Evolutionary conservation across 2,329 filamentous ascomycete genomes (phyloP).

Genomic region (Hypoxylon sp.): DNA sequence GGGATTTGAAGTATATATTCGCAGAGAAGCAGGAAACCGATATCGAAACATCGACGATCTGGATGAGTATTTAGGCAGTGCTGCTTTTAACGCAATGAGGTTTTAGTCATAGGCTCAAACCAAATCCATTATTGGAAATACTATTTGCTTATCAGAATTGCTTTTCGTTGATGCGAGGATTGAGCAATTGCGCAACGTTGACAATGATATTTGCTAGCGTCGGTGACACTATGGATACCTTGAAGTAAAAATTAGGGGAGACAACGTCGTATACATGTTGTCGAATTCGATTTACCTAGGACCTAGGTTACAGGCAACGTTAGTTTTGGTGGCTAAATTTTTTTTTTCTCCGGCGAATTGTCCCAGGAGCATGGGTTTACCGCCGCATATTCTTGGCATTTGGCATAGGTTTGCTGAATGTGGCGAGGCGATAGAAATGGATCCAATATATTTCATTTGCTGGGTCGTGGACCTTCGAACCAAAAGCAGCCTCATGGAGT

Average conservation of each 20-base stretch:
- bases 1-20: background rate
- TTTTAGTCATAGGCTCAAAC: background rate
- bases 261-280: background rate
- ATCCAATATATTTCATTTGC: conserved; percentile 29
- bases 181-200: conserved; percentile 5
- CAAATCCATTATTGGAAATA: conserved; percentile 5
- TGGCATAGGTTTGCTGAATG: conserved; percentile 31
- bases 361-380: conserved; percentile 38
- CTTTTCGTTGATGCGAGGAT: conserved; percentile 1
- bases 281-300: conserved; percentile 3
- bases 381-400: conserved; percentile 42
- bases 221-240: background rate
- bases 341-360: conserved; percentile 23
- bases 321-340: conserved; percentile 1
- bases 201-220: conserved; percentile 3
- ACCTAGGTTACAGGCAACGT: conserved; percentile 2
- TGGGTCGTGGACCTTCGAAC: conserved; percentile 4
- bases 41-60: background rate
- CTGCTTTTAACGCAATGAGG: conserved; percentile 10
- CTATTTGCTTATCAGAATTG: conserved; percentile 14
- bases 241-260: background rate
- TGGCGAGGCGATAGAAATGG: conserved; percentile 19
- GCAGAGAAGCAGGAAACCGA: background rate
- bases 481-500: conserved; percentile 15
- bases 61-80: background rate